Percentiles rank a stretch among this genome's conserved stretches.
Evolutionary conservation across 2,329 filamentous ascomycete genomes (phyloP).

Genomic region (Calonectria honghensis): DNA sequence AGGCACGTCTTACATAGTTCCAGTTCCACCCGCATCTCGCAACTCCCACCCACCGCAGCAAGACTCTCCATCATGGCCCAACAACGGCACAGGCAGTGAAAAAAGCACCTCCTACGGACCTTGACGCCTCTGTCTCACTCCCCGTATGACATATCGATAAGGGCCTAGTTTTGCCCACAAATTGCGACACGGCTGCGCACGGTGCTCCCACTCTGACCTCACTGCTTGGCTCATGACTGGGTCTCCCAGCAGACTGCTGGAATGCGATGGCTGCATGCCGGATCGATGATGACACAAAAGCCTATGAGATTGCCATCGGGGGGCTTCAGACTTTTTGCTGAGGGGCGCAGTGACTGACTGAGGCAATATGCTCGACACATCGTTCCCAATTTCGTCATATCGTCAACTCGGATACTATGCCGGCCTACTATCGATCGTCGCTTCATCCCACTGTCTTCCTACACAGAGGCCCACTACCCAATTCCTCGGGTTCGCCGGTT

Average conservation of each 20-base stretch:
- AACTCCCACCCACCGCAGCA: constrained; percentile 1
- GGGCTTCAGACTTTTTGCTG: constrained; percentile 19
- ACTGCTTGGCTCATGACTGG: constrained; percentile 20
- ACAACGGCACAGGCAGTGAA: not conserved
- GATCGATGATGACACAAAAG: constrained; percentile 33
- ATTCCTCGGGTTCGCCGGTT: constrained; percentile 17
- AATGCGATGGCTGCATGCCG: constrained; percentile 48
- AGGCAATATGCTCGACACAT: constrained; percentile 18
- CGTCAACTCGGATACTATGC: constrained; percentile 27
- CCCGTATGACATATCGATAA: constrained; percentile 9
- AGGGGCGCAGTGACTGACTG: constrained; percentile 19
- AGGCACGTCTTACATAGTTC: constrained; percentile 16
- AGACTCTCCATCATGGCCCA: constrained; percentile 4
- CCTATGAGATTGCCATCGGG: constrained; percentile 16
- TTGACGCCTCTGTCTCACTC: constrained; percentile 17
- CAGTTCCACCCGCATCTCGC: constrained; percentile 12
- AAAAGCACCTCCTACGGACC: not conserved
- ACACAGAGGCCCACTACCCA: constrained; percentile 28
- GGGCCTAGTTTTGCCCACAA: not conserved
- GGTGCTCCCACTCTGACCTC: constrained; percentile 21
- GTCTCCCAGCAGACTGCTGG: constrained; percentile 39
- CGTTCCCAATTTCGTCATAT: constrained; percentile 3
- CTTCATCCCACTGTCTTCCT: constrained; percentile 4
- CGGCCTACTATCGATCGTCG: not conserved
- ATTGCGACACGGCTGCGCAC: constrained; percentile 11